A percentile compares a stretch with the other conserved stretches of the same genome.
Evolutionary conservation across 805 yeast genomes (phyloP).

Genomic region (Cyberlindnera americana): DNA sequence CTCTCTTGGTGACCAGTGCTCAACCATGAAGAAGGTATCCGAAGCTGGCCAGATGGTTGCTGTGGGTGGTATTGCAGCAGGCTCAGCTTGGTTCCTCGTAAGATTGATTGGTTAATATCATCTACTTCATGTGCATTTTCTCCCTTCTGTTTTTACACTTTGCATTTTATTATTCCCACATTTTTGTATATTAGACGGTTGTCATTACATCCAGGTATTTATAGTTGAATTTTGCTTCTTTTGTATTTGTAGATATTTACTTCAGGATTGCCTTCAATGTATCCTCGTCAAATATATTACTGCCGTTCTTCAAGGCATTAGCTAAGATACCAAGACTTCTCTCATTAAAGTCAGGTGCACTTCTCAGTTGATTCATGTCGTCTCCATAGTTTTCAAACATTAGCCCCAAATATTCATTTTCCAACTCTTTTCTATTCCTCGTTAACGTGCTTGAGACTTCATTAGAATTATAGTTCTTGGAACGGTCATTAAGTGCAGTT

Average conservation of each 20-base stretch:
- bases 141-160: not conserved
- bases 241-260: too few relatives aligned
- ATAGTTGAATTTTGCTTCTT: too few relatives aligned
- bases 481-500: slow-evolving; percentile 32
- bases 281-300: slow-evolving; percentile 22
- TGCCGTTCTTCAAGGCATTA: slow-evolving; percentile 23
- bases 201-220: too few relatives aligned
- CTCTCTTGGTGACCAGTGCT: slow-evolving; percentile 76
- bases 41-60: slow-evolving; percentile 91
- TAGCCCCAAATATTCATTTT: slow-evolving; percentile 48
- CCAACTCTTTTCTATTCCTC: slow-evolving; percentile 36
- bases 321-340: slow-evolving; percentile 41
- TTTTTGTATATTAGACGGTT: too few relatives aligned
- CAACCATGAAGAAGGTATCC: slow-evolving; percentile 51
- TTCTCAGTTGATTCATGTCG: slow-evolving; percentile 35
- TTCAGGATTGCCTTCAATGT: slow-evolving; percentile 22
- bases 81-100: slow-evolving; percentile 93
- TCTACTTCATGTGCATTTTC: too few relatives aligned
- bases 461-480: slow-evolving; percentile 29
- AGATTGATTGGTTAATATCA: slow-evolving; percentile 65
- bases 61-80: slow-evolving; percentile 98
- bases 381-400: slow-evolving; percentile 59
- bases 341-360: slow-evolving; percentile 58
- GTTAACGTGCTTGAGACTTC: slow-evolving; percentile 30
- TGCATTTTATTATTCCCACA: too few relatives aligned